These are phyloP conservation scores for Hymenoscyphus fraxineus DNA, from an alignment of 2,329 filamentous ascomycete genomes.

Conservation along the genomic window DNA sequence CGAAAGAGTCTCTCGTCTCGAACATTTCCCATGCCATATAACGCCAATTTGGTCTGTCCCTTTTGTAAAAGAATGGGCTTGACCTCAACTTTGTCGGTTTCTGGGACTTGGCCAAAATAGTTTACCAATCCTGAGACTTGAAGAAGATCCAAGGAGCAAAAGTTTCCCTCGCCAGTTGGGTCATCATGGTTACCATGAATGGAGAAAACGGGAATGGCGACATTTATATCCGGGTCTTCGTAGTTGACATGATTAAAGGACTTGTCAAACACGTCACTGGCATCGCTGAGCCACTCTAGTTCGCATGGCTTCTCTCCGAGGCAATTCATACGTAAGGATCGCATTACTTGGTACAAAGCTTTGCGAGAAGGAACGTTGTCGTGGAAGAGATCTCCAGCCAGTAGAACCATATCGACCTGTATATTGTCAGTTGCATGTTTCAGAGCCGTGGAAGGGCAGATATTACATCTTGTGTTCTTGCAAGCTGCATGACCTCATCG, in stretches of 20 bases:
- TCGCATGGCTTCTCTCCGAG: slow-evolving; percentile 94
- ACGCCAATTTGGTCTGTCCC: slow-evolving; percentile 82
- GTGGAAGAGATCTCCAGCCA: slow-evolving; percentile 94
- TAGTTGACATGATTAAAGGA: slow-evolving; percentile 96
- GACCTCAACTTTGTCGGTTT: slow-evolving; percentile 88
- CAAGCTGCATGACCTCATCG: slow-evolving; percentile 89
- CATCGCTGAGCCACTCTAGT: slow-evolving; percentile 90
- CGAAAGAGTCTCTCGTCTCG: slow-evolving; percentile 91
- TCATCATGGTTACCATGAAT: slow-evolving; percentile 99
- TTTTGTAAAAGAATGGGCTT: slow-evolving; percentile 94
- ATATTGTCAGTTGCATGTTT: slow-evolving; percentile 2
- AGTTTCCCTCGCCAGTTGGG: slow-evolving; percentile 91
- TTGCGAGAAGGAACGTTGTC: slow-evolving; percentile 97
- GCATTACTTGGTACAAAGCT: slow-evolving; percentile 96
- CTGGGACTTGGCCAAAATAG: slow-evolving; percentile 88
- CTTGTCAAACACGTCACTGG: slow-evolving; percentile 83
- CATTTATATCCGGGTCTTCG: slow-evolving; percentile 93
- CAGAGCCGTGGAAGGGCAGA: background rate
- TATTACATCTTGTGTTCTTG: slow-evolving; percentile 72
- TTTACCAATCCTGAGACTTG: slow-evolving; percentile 90
- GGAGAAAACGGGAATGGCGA: slow-evolving; percentile 94
- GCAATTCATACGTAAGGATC: slow-evolving; percentile 87
- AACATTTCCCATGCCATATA: slow-evolving; percentile 94
- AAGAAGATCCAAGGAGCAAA: slow-evolving; percentile 84
- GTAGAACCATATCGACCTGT: slow-evolving; percentile 89